Conservation (phyloP, 345 rosid species). For the Gossypium sturtianum region DNA sequence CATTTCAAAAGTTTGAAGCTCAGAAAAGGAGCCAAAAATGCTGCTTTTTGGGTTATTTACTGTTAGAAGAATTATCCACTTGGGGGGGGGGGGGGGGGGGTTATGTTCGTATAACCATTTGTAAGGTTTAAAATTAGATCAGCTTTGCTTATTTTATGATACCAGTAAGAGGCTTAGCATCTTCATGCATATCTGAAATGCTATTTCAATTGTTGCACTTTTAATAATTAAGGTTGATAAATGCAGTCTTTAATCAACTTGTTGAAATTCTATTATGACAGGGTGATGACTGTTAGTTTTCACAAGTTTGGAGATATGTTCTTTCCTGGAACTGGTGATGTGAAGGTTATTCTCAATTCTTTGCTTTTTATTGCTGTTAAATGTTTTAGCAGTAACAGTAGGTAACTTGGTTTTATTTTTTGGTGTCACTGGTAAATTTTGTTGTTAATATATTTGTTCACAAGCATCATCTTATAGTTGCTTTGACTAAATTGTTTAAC, state of each 20-base stretch:
- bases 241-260: slow-evolving; percentile 2
- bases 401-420: neutral
- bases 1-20: neutral
- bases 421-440: neutral
- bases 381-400: neutral
- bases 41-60: neutral
- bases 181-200: neutral
- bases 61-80: neutral
- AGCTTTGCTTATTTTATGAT: slow-evolving; percentile 1
- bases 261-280: slow-evolving; percentile 28
- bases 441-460: neutral
- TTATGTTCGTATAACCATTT: neutral
- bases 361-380: neutral
- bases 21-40: neutral
- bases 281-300: slow-evolving; percentile 99
- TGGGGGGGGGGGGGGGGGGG: neutral
- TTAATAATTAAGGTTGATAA: neutral
- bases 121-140: neutral
- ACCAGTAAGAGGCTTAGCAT: neutral
- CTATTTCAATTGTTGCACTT: neutral
- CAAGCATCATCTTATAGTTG: neutral
- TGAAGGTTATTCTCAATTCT: slow-evolving; percentile 52
- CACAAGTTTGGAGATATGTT: slow-evolving; percentile 93
- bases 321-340: slow-evolving; percentile 99
- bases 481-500: neutral